Base-by-base conservation (phyloP, 1,284 basidiomycete species). In the Trichosporon sp. region DNA sequence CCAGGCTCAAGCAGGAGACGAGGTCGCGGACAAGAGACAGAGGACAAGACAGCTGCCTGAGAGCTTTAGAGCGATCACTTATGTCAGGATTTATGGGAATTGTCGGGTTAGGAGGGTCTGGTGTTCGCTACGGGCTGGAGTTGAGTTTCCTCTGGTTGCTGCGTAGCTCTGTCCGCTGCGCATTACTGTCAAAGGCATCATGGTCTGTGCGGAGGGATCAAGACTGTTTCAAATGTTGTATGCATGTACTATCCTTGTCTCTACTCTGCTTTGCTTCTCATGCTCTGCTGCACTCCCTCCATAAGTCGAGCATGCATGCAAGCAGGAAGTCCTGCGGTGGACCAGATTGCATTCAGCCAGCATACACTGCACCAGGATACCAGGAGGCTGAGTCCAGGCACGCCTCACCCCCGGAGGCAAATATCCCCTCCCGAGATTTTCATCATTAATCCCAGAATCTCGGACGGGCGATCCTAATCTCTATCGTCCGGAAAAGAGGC, bases 61-160 rank as follows among this genome's bases (percentile, higher is more conserved):
- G 34, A 3, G 13, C 13, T 37, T 37, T 16, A 11, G n/a, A 4
- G 4, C 5, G 4, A 37, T 89, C 29, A 84, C 85, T 16, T 90
- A 87, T 73, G 82, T 92, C 65, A 87, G 87, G 73, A 84, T 93
- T 33, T 90, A 92, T 74, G 90, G 90, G 21, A 90, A 87, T 52
- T 92, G 91, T 78, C 84, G 91, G 29, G 77, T 93, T 65, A 82
- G 89, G 66, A 82, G 91, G 68, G 85, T 94, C 59, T 93, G 90
- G 90, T 82, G 75, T 87, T 85, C 0, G 85, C 86, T 88, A 89
- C 56, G 78, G 76, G 23, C 86, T 86, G 61, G 79, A 81, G 19
- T 89, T 89, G 46, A 87, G 56, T 49, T 75, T 56, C 2, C 44
- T 3, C 59, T 65, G 29, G 23, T 27, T 13, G 25, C 31, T 19